These are phyloP conservation scores for Fusarium sp. DNA, from an alignment of 2,329 filamentous ascomycete species.

Conservation along the genomic window DNA sequence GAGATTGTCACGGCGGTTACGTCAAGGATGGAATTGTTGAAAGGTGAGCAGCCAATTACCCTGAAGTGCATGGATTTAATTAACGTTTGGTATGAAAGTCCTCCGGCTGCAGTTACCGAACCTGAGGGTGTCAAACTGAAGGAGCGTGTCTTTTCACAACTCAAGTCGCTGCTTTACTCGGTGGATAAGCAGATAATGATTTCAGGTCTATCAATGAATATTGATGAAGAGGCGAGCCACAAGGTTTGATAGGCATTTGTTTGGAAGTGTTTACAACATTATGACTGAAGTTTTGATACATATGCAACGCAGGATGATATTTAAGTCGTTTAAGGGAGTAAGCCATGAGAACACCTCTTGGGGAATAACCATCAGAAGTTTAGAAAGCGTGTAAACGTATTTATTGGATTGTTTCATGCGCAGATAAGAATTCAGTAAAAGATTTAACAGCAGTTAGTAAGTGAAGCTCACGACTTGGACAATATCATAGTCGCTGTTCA, in stretches of 20 bases:
- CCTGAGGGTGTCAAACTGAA: neutral
- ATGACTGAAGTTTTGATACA: too few relatives aligned
- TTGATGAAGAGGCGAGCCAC: neutral
- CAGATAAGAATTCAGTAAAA: too few relatives aligned
- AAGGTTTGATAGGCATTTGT: neutral
- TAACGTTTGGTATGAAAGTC: neutral
- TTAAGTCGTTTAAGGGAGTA: too few relatives aligned
- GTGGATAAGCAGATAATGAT: neutral
- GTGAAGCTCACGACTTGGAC: too few relatives aligned
- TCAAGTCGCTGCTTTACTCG: slow-evolving; percentile 1
- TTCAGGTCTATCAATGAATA: neutral
- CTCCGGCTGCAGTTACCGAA: neutral
- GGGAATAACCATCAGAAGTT: too few relatives aligned
- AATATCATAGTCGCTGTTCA: too few relatives aligned
- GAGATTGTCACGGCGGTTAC: neutral
- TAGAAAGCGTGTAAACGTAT: too few relatives aligned
- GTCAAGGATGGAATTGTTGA: neutral
- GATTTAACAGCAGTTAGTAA: too few relatives aligned
- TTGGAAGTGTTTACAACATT: neutral
- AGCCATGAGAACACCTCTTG: too few relatives aligned
- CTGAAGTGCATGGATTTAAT: neutral
- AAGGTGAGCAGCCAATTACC: neutral
- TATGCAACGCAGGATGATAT: too few relatives aligned
- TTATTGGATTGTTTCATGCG: too few relatives aligned
- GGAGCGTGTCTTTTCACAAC: slow-evolving; percentile 1